phyloP scores from a whole-genome alignment of 495 filamentous ascomycete species.

The Terfezia boudieri region DNA sequence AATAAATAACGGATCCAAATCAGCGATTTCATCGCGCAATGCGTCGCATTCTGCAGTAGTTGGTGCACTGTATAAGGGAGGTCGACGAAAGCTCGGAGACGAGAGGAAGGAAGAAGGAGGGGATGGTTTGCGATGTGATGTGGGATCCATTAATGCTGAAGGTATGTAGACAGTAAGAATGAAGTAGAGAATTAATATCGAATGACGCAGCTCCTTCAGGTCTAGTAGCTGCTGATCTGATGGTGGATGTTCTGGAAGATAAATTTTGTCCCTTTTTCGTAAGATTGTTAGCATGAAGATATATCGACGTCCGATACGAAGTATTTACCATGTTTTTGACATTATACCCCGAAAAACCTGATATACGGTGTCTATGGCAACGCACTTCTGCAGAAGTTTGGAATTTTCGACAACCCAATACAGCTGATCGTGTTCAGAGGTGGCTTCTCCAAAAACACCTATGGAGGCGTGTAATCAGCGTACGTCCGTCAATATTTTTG shows the following conservation, averaged over 20 bases:
- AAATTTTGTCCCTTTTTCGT: not conserved
- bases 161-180: slow-evolving; percentile 36
- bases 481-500: too few species aligned
- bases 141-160: slow-evolving; percentile 19
- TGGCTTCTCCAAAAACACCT: slow-evolving; percentile 21
- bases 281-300: not conserved
- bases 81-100: slow-evolving; percentile 22
- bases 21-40: slow-evolving; percentile 22
- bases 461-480: not conserved
- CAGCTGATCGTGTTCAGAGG: slow-evolving; percentile 38
- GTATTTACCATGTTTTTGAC: slow-evolving; percentile 2
- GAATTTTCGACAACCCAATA: slow-evolving; percentile 45
- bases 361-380: slow-evolving; percentile 37
- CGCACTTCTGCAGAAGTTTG: slow-evolving; percentile 33
- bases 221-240: not conserved
- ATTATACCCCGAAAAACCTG: slow-evolving; percentile 10
- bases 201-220: slow-evolving; percentile 31
- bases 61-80: not conserved
- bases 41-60: slow-evolving; percentile 2
- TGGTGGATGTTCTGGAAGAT: not conserved
- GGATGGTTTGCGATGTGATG: not conserved
- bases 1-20: slow-evolving; percentile 44
- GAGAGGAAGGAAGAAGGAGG: slow-evolving; percentile 9
- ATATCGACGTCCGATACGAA: not conserved
- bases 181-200: slow-evolving; percentile 50